Base-by-base conservation (phyloP, 257 asterid species). In the Thymus quinquecostatus region DNA sequence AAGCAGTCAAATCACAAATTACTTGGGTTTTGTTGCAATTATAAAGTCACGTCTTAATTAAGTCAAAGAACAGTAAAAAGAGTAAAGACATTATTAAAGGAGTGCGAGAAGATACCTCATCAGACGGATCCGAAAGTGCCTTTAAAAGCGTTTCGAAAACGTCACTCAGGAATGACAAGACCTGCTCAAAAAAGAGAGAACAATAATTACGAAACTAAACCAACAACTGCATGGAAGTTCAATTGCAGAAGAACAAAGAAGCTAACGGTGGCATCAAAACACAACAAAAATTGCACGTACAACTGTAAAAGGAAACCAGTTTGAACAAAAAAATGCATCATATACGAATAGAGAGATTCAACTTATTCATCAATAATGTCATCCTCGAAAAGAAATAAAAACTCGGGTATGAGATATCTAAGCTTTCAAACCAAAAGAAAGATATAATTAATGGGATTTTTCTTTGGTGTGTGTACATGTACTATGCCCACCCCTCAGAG, bases 111-210 rank as follows among this genome's bases (percentile, higher is more conserved):
- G 74, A 64, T 95, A 95, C 99, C 99, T 95, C 92, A 58, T 95
- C 98, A 47, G 98, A 95, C 60, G 97, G 96, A 86, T 95, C 99
- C 61, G 98, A 92, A 41, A 95, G 89, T 9, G 96, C 92, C 90
- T 92, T 87, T 66, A 92, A 78, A 79, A 95, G 98, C 41, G 96
- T 82, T 64, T 90, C 96, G 60, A 92, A 92, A 72, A 92, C 79
- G 58, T 92, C 97, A 66, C 86, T 80, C 80, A 92, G 82, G 79
- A 86, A 87, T 63, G 88, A 82, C 40, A 95, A 86, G 72, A 92
- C 97, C 99, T 95, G 96, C 70, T 70, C 79, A 68, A 74, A 60
- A 60, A 79, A 27, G 66, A 64, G 47, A 63, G 55, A 43, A 60
- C 54, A 41, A 70, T 61, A 53, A 33, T 47, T 57, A 40, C 36